Evolutionary conservation across 2,329 filamentous ascomycete genomes (phyloP).

Genomic region (Cyanodermella asteris): DNA sequence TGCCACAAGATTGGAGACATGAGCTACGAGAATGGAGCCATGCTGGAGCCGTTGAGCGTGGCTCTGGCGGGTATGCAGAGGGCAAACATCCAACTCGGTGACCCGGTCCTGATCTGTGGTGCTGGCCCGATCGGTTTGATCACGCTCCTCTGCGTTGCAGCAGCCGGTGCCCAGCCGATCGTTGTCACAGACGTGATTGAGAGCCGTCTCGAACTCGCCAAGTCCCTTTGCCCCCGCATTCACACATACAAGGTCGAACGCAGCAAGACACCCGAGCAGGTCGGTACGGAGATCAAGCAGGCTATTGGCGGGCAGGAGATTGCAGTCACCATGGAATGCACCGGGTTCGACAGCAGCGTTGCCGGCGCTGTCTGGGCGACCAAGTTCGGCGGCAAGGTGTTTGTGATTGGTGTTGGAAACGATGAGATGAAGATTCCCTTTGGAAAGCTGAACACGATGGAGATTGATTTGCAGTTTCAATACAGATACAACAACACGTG

Average conservation of each 20-base stretch:
- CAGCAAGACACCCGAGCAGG: slow-evolving; percentile 41
- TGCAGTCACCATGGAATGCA: slow-evolving; percentile 70
- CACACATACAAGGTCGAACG: slow-evolving; percentile 59
- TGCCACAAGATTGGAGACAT: slow-evolving; percentile 91
- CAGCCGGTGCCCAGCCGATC: slow-evolving; percentile 73
- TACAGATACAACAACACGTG: slow-evolving; percentile 94
- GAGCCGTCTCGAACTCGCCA: slow-evolving; percentile 63
- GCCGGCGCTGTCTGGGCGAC: slow-evolving; percentile 67
- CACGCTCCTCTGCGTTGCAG: slow-evolving; percentile 61
- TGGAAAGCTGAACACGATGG: slow-evolving; percentile 73
- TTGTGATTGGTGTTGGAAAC: slow-evolving; percentile 86
- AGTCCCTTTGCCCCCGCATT: slow-evolving; percentile 57
- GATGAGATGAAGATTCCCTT: slow-evolving; percentile 92
- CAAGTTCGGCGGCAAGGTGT: slow-evolving; percentile 93
- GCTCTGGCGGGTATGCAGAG: slow-evolving; percentile 74
- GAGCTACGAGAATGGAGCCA: slow-evolving; percentile 74
- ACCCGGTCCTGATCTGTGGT: slow-evolving; percentile 73
- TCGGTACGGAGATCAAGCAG: slow-evolving; percentile 44
- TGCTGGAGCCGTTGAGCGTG: slow-evolving; percentile 78
- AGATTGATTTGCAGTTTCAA: slow-evolving; percentile 90
- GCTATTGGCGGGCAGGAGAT: slow-evolving; percentile 63
- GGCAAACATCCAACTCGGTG: slow-evolving; percentile 58
- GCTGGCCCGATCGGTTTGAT: slow-evolving; percentile 88
- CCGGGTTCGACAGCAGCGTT: slow-evolving; percentile 79
- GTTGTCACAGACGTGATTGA: slow-evolving; percentile 91